Base-by-base conservation (phyloP, 495 filamentous ascomycete genomes). In the Pyrenopolyporus hunteri region DNA sequence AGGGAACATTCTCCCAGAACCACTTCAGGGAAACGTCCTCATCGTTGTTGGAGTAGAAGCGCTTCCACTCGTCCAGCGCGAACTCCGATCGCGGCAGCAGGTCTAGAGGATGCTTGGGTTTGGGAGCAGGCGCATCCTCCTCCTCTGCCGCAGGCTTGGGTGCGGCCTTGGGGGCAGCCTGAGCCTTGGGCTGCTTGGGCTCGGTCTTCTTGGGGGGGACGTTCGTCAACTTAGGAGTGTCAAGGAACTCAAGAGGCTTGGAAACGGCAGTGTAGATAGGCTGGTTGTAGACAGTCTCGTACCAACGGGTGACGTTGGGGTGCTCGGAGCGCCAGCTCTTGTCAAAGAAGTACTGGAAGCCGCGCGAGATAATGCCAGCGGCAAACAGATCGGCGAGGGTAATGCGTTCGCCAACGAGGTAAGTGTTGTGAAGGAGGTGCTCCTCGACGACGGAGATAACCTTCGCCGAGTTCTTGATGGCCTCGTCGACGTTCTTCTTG, bases 31-130 rank as follows among this genome's bases (percentile, higher is more conserved):
- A 91, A 35, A 80, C 87, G 37, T 89, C 91, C 54, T 90, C 93
- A 40, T 98, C 93, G 63, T 89, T 82, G 85, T 99, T 99, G 70
- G 95, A 98, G 88, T 97, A 99, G 76, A 89, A 86, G 69, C 93
- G 91, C 88, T 99, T 99, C 90, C 88, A 96, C 73, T 99, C 94
- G 71, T 99, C 94, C 50, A 98, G 84, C 60, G 85, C 79, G 70
- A 98, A 79, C 44, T 86, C 87, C 37, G 95, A 83, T 74, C 85
- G 88, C 59, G 87, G 86, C 31, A 98, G 88, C 66, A 85, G 82
- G 77, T 96, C 94, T 60, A 96, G 83, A 58, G 94, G 94, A 82
- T 99, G 94, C 87, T 99, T 98, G 66, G 92, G 79, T 85, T 96
- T 97, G 64, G 91, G 90, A 25, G 83, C 87, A 59, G 82, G 80